Conservation (phyloP, 805 yeast genomes). For the Candida sanyiensis region DNA sequence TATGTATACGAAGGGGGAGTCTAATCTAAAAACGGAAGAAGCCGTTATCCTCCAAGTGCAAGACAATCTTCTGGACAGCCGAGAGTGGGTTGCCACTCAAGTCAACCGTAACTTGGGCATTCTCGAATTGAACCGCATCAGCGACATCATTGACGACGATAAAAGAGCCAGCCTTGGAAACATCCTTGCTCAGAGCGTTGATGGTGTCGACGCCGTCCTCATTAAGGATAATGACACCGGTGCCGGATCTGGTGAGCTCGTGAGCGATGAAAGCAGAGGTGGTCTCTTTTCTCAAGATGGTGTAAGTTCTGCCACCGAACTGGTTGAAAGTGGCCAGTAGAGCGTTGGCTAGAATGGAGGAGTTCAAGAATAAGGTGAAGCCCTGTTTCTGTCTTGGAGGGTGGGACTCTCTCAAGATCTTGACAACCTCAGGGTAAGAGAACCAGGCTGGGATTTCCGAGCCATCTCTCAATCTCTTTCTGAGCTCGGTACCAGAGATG, state of each 20-base stretch:
- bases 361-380: slow-evolving; percentile 64
- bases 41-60: slow-evolving; percentile 75
- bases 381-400: slow-evolving; percentile 92
- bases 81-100: slow-evolving; percentile 53
- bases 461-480: slow-evolving; percentile 82
- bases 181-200: slow-evolving; percentile 26
- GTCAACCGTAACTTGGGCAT: slow-evolving; percentile 55
- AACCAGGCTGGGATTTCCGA: slow-evolving; percentile 93
- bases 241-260: slow-evolving; percentile 82
- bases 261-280: slow-evolving; percentile 59
- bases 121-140: slow-evolving; percentile 31
- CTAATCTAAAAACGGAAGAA: slow-evolving; percentile 50
- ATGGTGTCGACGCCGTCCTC: slow-evolving; percentile 11
- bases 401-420: slow-evolving; percentile 82
- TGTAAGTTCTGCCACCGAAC: slow-evolving; percentile 70
- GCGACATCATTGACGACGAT: slow-evolving; percentile 40
- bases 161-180: slow-evolving; percentile 40
- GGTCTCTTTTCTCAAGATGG: slow-evolving; percentile 37
- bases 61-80: slow-evolving; percentile 68
- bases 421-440: slow-evolving; percentile 93
- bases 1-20: neutral
- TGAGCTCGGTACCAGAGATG: slow-evolving; percentile 91
- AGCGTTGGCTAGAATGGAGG: slow-evolving; percentile 71
- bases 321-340: slow-evolving; percentile 88
- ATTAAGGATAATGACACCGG: slow-evolving; percentile 73